Evolutionary conservation across 2,329 filamentous ascomycete genomes (phyloP), one percentile per base, ranked within the genome.

Genomic region (Mycocentrospora acerina): DNA sequence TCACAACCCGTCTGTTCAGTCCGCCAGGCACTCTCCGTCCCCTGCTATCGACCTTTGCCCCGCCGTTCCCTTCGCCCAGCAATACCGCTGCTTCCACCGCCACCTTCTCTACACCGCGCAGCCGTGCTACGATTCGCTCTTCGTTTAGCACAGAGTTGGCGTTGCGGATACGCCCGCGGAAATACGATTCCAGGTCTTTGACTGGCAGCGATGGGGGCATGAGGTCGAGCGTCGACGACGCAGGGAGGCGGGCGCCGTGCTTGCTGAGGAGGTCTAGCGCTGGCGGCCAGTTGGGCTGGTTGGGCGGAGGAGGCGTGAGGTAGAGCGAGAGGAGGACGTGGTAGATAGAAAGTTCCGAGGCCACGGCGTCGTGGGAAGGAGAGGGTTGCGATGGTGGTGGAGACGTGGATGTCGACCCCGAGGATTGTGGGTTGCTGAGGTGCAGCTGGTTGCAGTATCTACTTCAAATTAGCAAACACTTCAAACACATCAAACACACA

Each of bases 261-360:
- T 88, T 88, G 29, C 87, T 90, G n/a, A 98, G 81, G 13, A 98
- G 80, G 22, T 86, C 81, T 5, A 98, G 77, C 0, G 93, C 93
- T 1, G 91, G 89, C 1, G 77, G 78, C 62, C 90, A 85, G 49
- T 86, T 85, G 7, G 83, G 80, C 42, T 81, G 69, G 56, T 94
- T 78, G 0, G 86, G 83, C 8, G 83, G 73, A 2, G 87, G 84
- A 1, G 93, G 93, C 2, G 83, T 82, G 3, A 98, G 79, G 64
- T 97, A 98, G 2, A 98, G 79, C 2, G 88, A 88, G 8, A 98
- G 79, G 3, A 98, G 80, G 6, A 84, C 91, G 59, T 95, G 87
- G 67, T 97, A 97, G 59, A 97, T 95, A 10, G 90, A 91, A 7
- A 83, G 81, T 25, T 79, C 71, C 15, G 76, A 69, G 37, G 83